Evolutionary conservation across 164 flowering plant species (phyloP).

Genomic region (Macadamia tetraphylla): DNA sequence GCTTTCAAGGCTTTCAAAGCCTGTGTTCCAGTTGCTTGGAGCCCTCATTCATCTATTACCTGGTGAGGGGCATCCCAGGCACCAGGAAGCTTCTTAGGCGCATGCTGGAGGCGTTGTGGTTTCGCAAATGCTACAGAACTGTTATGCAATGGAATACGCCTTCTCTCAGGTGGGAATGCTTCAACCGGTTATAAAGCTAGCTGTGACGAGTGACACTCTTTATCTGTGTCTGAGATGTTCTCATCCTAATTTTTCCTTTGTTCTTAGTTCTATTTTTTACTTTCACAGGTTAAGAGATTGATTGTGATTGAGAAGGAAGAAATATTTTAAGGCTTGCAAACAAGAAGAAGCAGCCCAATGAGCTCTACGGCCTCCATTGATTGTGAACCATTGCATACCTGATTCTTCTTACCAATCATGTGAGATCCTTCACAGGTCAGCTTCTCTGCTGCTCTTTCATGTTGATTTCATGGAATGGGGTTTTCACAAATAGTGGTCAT

Average conservation of each 20-base stretch:
- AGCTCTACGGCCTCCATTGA: constrained; percentile 72
- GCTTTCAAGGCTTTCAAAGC: too few species aligned
- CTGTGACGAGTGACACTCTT: not conserved
- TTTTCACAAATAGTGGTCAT: too few species aligned
- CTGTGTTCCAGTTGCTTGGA: constrained; percentile 39
- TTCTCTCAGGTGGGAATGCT: constrained; percentile 79
- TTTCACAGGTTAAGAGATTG: constrained; percentile 75
- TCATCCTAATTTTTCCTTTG: not conserved
- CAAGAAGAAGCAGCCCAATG: constrained; percentile 44
- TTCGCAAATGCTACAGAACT: constrained; percentile 74
- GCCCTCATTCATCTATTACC: constrained; percentile 67
- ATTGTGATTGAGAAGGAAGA: constrained; percentile 88
- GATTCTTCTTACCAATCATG: constrained; percentile 27
- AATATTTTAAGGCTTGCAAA: constrained; percentile 77
- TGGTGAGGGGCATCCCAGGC: constrained; percentile 88
- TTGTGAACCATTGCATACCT: constrained; percentile 46
- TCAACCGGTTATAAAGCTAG: constrained; percentile 52
- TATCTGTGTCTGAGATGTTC: not conserved
- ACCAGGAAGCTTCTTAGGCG: constrained; percentile 81
- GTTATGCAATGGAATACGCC: constrained; percentile 89
- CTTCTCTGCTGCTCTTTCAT: not conserved
- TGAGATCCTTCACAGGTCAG: constrained; percentile 15
- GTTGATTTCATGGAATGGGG: too few species aligned
- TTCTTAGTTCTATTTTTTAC: not conserved
- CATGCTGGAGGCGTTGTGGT: constrained; percentile 72